Base-by-base conservation (phyloP, 2,329 filamentous ascomycete genomes). In the Periconia macrospinosa region DNA sequence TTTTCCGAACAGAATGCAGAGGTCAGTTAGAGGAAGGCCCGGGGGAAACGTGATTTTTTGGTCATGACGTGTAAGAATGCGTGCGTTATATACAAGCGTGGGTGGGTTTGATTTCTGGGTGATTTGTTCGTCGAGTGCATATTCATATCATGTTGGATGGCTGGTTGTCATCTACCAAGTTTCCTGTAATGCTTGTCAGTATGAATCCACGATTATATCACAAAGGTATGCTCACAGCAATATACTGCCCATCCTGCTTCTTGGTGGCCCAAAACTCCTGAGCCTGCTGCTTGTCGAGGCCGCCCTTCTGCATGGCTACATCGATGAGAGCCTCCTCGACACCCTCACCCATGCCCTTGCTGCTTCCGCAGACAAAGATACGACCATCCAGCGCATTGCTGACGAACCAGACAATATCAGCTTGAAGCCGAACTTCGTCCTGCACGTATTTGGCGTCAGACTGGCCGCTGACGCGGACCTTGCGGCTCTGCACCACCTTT, bases 341-440 rank as follows among this genome's bases (percentile, higher is more conserved):
- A 43, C 94, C 94, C 75, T 97, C 94, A 55, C 94, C 94, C 94
- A 99, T 99, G 52, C 94, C 94, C 78, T 91, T 92, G 68, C 87
- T 92, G 75, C 90, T 95, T 47, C 94, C 94, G 73, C 94, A 99
- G 54, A 99, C 94, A 71, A 99, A 99, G 49, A 97, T 87, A 49
- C 94, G 87, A 1, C 94, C 94, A 67, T 99, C 94, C n/a, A 97
- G 81, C 2, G 92, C 87, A 73, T 97, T 97, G 80, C 96, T 90
- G 59, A 97, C 92, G 73, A 91, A 96, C 94, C 94, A 99, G 15
- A 97, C 93, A n/a, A 97, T 83, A 69, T 97, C 94, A 1, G 92
- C 91, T 73, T 97, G 94, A 59, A 90, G 83, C 11, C 85, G 81
- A 9, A 99, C 93, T 75, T 97, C 94, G 67, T 99, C 94, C 71